Base-by-base conservation (phyloP, 2,329 filamentous ascomycete species). In the Akanthomyces uredinophilus region DNA sequence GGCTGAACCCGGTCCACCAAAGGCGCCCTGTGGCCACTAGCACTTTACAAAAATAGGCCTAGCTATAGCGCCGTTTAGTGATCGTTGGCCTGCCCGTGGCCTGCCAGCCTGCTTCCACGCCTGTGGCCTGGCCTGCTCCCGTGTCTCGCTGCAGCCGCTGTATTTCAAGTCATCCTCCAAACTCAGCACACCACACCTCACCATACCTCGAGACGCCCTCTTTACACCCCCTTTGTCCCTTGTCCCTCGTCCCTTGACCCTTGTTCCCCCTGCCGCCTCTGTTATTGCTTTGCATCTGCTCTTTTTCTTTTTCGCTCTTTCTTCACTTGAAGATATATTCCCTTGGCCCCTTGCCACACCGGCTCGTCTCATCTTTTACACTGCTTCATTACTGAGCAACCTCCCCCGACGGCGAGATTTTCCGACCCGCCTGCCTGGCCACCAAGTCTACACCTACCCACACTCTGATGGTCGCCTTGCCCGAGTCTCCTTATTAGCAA, bases 101-200 rank as follows among this genome's bases (percentile, higher is more conserved):
- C n/a, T n/a, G n/a, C n/a, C n/a, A n/a, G n/a, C n/a, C n/a, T 39
- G 37, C 7, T 39, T 16, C 14, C 10, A 10, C 32, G 8, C 32
- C 39, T 43, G 14, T 10, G 35, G 16, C 18, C 29, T 10, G 35
- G 16, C 18, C 29, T 37, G 51, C 35, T 54, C 51, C 51, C 32
- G 35, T 54, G 35, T 54, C 51, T 54, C 51, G 51, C 37, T n/a
- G 32, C 8, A 54, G 11, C 51, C 51, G 51, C 51, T 52, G n/a
- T 35, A 35, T 32, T 32, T 20, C 29, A 5, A 13, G 22, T 37
- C n/a, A 27, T n/a, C 27, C 49, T n/a, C 18, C 32, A 4, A 14
- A 11, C 27, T 35, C 49, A 51, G 16, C 27, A 35, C 49, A 52
- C 49, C 49, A 35, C 32, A 35, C 32, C 32, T 5, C 49, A 13